These are phyloP conservation scores for Ceratocystiopsis sp. DNA, from an alignment of 2,329 filamentous ascomycete genomes.

Conservation along the genomic window DNA sequence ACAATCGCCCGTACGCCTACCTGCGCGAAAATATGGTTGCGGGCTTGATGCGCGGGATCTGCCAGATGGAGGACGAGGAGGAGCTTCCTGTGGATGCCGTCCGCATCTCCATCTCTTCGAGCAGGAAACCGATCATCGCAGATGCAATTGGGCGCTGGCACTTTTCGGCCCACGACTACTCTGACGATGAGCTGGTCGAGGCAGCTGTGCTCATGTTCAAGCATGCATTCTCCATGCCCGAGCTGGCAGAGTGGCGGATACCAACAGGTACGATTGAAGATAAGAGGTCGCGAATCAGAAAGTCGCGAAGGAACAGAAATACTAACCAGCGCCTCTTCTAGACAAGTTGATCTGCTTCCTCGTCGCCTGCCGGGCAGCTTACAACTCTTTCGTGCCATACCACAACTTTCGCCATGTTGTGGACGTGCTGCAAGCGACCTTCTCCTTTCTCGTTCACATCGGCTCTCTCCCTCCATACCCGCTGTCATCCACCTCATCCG, in stretches of 20 bases:
- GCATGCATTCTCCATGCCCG: constrained; percentile 68
- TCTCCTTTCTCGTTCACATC: constrained; percentile 72
- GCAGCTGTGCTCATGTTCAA: constrained; percentile 78
- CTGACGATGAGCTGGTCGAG: constrained; percentile 78
- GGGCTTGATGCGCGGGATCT: constrained; percentile 76
- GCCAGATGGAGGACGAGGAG: constrained; percentile 43
- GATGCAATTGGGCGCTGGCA: constrained; percentile 61
- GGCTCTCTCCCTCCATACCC: constrained; percentile 58
- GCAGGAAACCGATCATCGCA: constrained; percentile 49
- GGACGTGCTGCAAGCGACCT: constrained; percentile 86
- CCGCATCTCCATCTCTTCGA: constrained; percentile 48
- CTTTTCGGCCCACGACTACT: constrained; percentile 79
- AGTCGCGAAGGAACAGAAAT: no score
- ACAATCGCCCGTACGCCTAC: constrained; percentile 76
- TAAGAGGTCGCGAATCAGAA: no score
- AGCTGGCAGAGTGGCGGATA: constrained; percentile 66
- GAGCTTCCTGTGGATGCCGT: constrained; percentile 45
- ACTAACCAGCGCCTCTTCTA: constrained; percentile 15
- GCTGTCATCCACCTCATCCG: background rate
- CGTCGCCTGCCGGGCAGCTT: constrained; percentile 77
- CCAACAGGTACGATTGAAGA: constrained; percentile 43
- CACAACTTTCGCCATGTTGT: constrained; percentile 98
- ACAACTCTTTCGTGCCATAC: constrained; percentile 91
- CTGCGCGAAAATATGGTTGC: constrained; percentile 88
- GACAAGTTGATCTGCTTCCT: constrained; percentile 74